Evolutionary conservation across 1,284 basidiomycete genomes (phyloP).

Genomic region (Chalciporus sp.): DNA sequence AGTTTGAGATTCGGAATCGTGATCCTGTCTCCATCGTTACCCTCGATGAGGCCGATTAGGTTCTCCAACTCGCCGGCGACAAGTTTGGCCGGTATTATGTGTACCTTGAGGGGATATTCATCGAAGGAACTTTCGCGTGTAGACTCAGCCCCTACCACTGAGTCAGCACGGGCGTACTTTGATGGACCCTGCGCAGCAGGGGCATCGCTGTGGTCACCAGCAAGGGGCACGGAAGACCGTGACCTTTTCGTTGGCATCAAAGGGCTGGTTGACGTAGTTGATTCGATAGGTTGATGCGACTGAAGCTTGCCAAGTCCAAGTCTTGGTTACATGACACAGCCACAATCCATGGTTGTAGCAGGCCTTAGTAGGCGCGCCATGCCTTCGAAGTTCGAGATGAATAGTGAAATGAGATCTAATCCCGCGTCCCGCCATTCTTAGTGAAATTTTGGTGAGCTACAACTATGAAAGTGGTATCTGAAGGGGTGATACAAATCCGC

Average conservation of each 20-base stretch:
- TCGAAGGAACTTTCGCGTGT: conserved; percentile 8
- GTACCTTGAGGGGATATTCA: conserved; percentile 38
- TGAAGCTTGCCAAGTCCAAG: too few relatives aligned
- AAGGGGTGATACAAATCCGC: too few relatives aligned
- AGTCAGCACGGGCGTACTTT: conserved; percentile 9
- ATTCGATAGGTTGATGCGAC: not conserved
- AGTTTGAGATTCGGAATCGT: conserved; percentile 37
- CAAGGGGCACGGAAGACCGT: conserved; percentile 1
- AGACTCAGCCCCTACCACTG: conserved; percentile 7
- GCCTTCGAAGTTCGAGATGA: too few relatives aligned
- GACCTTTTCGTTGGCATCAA: conserved; percentile 16
- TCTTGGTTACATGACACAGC: not conserved
- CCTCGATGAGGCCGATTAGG: conserved; percentile 52
- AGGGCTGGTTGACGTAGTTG: not conserved
- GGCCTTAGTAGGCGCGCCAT: too few relatives aligned
- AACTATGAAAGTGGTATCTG: too few relatives aligned
- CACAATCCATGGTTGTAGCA: too few relatives aligned
- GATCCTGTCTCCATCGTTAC: not conserved
- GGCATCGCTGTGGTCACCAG: not conserved
- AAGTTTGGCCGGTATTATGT: conserved; percentile 66
- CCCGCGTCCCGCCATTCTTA: too few relatives aligned
- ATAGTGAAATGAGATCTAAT: too few relatives aligned
- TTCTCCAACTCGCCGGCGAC: conserved; percentile 43
- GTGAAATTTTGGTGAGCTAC: too few relatives aligned
- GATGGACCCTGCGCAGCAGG: conserved; percentile 9